These are phyloP conservation scores for Metarhizium anisopliae DNA, from an alignment of 2,329 filamentous ascomycete species.

Conservation along the genomic window DNA sequence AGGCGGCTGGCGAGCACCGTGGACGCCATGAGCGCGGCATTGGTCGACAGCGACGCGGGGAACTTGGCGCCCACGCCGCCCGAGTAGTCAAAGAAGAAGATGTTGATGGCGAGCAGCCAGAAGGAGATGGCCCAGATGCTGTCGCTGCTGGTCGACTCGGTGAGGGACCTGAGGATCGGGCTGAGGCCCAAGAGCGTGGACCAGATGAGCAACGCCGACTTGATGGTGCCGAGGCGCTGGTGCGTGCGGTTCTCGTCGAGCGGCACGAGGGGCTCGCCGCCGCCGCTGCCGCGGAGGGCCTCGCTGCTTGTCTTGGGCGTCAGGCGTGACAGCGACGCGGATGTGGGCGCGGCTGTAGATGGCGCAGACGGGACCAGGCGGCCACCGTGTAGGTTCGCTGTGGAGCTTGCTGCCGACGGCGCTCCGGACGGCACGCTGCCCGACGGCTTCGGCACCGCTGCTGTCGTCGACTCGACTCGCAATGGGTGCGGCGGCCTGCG, in stretches of 20 bases:
- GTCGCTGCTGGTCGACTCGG: slow-evolving; percentile 81
- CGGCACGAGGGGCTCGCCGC: slow-evolving; percentile 17
- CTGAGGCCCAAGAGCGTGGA: slow-evolving; percentile 85
- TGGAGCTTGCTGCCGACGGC: slow-evolving; percentile 35
- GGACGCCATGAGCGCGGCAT: slow-evolving; percentile 91
- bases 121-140: slow-evolving; percentile 97
- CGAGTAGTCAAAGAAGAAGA: slow-evolving; percentile 97
- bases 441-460: slow-evolving; percentile 13
- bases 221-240: slow-evolving; percentile 66
- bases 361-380: slow-evolving; percentile 35
- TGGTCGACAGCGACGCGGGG: slow-evolving; percentile 74
- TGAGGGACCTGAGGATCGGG: slow-evolving; percentile 95
- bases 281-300: slow-evolving; percentile 16
- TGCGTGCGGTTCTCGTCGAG: slow-evolving; percentile 33
- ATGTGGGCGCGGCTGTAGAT: slow-evolving; percentile 40
- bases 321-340: slow-evolving; percentile 5
- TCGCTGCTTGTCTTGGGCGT: slow-evolving; percentile 21
- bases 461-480: slow-evolving; percentile 17
- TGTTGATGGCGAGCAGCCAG: slow-evolving; percentile 88
- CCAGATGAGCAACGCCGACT: slow-evolving; percentile 88
- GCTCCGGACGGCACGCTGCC: slow-evolving; percentile 8
- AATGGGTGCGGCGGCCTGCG: slow-evolving; percentile 23
- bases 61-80: slow-evolving; percentile 56
- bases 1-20: slow-evolving; percentile 88
- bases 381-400: slow-evolving; percentile 32